phyloP scores from a whole-genome alignment of 768 basidiomycete species.

The Xanthoconium stramineum region DNA sequence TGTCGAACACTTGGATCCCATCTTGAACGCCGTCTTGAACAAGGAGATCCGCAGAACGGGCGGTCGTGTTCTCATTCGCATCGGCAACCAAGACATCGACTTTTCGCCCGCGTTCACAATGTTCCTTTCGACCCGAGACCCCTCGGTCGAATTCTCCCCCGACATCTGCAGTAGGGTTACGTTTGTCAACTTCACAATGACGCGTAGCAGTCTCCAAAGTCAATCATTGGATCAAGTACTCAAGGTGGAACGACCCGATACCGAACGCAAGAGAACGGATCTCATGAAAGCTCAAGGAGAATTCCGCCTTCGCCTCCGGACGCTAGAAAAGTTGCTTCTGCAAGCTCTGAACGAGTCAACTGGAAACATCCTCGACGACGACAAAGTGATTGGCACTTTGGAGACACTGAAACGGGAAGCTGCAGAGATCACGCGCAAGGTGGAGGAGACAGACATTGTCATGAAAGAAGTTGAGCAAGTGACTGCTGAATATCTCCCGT shows the following conservation, averaged over 20 bases:
- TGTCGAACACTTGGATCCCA: conserved; percentile 96
- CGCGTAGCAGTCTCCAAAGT: conserved; percentile 95
- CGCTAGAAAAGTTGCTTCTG: conserved; percentile 87
- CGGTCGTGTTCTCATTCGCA: conserved; percentile 92
- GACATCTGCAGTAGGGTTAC: conserved; percentile 98
- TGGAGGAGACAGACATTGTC: conserved; percentile 92
- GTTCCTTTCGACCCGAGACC: conserved; percentile 97
- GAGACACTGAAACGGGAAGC: conserved; percentile 96
- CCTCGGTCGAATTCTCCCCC: conserved; percentile 95
- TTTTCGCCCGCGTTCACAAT: conserved; percentile 99
- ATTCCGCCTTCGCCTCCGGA: conserved; percentile 88
- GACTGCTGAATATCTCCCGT: conserved; percentile 88
- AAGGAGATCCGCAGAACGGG: conserved; percentile 94
- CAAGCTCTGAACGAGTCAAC: conserved; percentile 95
- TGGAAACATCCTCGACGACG: conserved; percentile 97
- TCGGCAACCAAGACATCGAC: conserved; percentile 98
- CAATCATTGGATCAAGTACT: conserved; percentile 97
- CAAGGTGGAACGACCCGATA: conserved; percentile 95
- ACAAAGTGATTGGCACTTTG: conserved; percentile 95
- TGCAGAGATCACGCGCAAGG: conserved; percentile 91
- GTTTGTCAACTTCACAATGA: conserved; percentile 98
- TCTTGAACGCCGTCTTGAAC: conserved; percentile 95
- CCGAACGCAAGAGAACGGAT: conserved; percentile 92
- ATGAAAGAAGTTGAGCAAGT: conserved; percentile 97
- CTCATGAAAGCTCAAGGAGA: conserved; percentile 98